These are phyloP conservation scores for Phytophthora syringae DNA, from an alignment of 352 stramenopile species.

Conservation along the genomic window DNA sequence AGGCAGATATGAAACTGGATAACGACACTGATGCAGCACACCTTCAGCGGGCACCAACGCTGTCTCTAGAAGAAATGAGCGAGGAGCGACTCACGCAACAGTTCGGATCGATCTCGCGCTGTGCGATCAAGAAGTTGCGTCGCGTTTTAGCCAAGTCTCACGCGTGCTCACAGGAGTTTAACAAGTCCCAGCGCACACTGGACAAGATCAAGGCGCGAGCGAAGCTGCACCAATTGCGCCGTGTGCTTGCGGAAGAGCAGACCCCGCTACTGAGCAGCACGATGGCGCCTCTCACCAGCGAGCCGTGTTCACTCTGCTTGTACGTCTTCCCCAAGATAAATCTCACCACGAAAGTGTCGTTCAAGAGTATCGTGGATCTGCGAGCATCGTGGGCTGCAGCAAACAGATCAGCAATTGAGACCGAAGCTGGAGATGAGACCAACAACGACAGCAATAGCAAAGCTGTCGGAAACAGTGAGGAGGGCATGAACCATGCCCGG, in stretches of 20 bases:
- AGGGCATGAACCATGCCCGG: constrained; percentile 34
- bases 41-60: constrained; percentile 6
- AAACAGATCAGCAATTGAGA: not conserved
- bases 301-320: constrained; percentile 62
- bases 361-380: constrained; percentile 71
- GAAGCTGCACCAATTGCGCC: constrained; percentile 44
- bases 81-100: constrained; percentile 54
- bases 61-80: constrained; percentile 66
- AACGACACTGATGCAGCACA: constrained; percentile 2
- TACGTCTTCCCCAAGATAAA: constrained; percentile 67
- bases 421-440: not conserved
- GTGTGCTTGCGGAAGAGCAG: constrained; percentile 46
- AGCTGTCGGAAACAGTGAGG: constrained; percentile 5
- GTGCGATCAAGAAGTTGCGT: constrained; percentile 61
- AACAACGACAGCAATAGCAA: constrained; percentile 14
- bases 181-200: constrained; percentile 53
- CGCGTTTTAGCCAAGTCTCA: constrained; percentile 67
- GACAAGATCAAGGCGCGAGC: constrained; percentile 59
- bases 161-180: constrained; percentile 63
- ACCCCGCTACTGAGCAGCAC: constrained; percentile 54
- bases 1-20: constrained; percentile 6
- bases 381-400: constrained; percentile 43
- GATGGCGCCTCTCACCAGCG: constrained; percentile 59
- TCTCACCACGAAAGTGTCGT: constrained; percentile 60
- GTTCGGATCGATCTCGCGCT: constrained; percentile 57